These are phyloP conservation scores for Sanghuangporus weigelae DNA, from an alignment of 1,284 basidiomycete species.

Conservation along the genomic window DNA sequence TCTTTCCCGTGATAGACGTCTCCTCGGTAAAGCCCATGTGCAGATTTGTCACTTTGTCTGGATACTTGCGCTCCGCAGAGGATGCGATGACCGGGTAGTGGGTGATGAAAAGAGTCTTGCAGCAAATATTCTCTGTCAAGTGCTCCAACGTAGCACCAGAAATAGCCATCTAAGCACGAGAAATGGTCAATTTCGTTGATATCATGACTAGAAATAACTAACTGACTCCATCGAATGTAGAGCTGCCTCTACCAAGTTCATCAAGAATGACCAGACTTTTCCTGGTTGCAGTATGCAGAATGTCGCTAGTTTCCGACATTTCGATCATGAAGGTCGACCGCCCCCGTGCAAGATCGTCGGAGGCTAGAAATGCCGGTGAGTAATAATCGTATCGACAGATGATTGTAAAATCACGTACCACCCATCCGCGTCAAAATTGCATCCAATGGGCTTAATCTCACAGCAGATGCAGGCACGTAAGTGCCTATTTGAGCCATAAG, in stretches of 20 bases:
- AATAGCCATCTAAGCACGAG: constrained; percentile 65
- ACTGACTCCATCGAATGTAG: constrained; percentile 78
- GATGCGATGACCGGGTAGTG: constrained; percentile 80
- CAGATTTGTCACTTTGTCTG: constrained; percentile 60
- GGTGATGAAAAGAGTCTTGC: constrained; percentile 90
- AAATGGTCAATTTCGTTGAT: neutral
- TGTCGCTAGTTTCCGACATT: constrained; percentile 90
- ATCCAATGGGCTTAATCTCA: constrained; percentile 75
- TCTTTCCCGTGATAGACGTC: constrained; percentile 58
- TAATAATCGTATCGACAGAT: neutral
- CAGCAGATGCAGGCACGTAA: constrained; percentile 71
- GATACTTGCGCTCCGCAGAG: constrained; percentile 49
- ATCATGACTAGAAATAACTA: neutral
- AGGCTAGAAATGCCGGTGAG: constrained; percentile 44
- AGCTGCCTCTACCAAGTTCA: constrained; percentile 79
- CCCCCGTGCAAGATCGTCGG: constrained; percentile 79
- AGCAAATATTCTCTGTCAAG: constrained; percentile 55
- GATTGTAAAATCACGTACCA: constrained; percentile 36
- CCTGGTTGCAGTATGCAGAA: constrained; percentile 68
- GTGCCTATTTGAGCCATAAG: constrained; percentile 58
- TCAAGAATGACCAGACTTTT: constrained; percentile 84
- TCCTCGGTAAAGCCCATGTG: constrained; percentile 85
- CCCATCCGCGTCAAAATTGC: constrained; percentile 86
- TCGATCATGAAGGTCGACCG: constrained; percentile 96
- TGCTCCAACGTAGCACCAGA: constrained; percentile 77